Percentiles rank a stretch among this genome's conserved stretches.
Conservation (phyloP, 495 filamentous ascomycete genomes). For the Annulohypoxylon stygium region DNA sequence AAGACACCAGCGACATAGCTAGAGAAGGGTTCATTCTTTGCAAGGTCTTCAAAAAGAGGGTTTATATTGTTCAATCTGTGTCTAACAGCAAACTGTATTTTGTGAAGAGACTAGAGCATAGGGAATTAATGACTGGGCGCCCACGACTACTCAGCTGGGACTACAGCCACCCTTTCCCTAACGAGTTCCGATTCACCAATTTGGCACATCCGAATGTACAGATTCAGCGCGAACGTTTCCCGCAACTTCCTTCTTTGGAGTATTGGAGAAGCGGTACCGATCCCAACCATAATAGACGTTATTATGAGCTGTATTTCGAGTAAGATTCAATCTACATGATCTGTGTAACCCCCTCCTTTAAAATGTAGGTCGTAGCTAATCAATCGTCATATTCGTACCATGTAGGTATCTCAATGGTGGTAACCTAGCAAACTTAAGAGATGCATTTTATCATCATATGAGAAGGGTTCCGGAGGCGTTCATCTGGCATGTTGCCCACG, state of each 20-base stretch:
- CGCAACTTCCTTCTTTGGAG: too few relatives aligned
- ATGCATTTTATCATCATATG: not conserved
- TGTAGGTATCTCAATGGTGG: slow-evolving; percentile 26
- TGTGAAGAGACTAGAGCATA: not conserved
- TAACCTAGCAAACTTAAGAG: not conserved
- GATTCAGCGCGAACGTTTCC: too few relatives aligned
- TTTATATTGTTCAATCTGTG: slow-evolving; percentile 5
- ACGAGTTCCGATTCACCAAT: too few relatives aligned
- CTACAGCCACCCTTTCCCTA: too few relatives aligned
- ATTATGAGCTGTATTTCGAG: slow-evolving; percentile 16
- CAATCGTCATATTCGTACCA: not conserved
- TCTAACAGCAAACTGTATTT: not conserved
- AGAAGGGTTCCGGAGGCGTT: slow-evolving; percentile 13
- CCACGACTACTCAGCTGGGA: too few relatives aligned
- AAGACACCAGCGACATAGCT: not conserved
- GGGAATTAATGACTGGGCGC: not conserved
- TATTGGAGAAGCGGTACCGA: too few relatives aligned
- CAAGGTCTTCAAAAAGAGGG: not conserved
- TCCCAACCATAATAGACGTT: not conserved
- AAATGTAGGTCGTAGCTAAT: not conserved
- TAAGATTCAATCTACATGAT: not conserved
- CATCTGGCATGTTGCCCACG: slow-evolving; percentile 24
- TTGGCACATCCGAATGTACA: too few relatives aligned
- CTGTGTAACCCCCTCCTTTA: not conserved
- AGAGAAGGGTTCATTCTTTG: not conserved